Conservation (phyloP, 345 rosid genomes). For the Melaleuca quinquenervia region DNA sequence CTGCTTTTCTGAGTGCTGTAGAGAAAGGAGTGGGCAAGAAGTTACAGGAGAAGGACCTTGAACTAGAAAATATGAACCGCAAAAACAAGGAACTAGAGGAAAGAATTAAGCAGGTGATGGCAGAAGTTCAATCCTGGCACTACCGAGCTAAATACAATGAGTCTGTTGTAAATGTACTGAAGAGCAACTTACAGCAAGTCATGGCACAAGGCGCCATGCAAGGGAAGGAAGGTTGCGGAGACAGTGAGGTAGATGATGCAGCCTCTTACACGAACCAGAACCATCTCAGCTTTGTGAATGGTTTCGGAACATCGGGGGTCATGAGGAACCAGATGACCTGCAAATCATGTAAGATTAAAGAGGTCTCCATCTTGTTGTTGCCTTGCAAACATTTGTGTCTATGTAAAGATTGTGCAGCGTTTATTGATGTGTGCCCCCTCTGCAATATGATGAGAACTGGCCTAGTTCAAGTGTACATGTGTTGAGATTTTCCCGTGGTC, state of each 20-base stretch:
- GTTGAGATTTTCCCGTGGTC: slow-evolving; percentile 2
- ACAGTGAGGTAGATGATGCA: slow-evolving; percentile 56
- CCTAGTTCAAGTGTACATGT: slow-evolving; percentile 33
- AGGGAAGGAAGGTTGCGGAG: slow-evolving; percentile 68
- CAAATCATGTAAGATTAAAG: slow-evolving; percentile 40
- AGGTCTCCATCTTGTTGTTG: slow-evolving; percentile 41
- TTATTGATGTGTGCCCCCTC: slow-evolving; percentile 39
- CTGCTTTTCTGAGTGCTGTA: slow-evolving; percentile 36
- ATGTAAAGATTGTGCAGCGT: slow-evolving; percentile 56
- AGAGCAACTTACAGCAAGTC: slow-evolving; percentile 55
- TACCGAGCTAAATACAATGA: slow-evolving; percentile 61
- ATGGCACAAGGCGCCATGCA: slow-evolving; percentile 34
- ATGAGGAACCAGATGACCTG: slow-evolving; percentile 26
- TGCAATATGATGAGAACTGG: slow-evolving; percentile 45
- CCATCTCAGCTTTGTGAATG: slow-evolving; percentile 6
- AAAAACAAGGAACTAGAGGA: slow-evolving; percentile 58
- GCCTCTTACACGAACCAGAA: slow-evolving; percentile 37
- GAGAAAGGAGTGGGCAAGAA: slow-evolving; percentile 50
- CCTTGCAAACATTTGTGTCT: slow-evolving; percentile 68
- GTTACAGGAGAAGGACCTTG: slow-evolving; percentile 51
- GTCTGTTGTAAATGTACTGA: slow-evolving; percentile 46
- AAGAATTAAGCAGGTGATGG: slow-evolving; percentile 38
- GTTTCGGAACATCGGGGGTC: slow-evolving; percentile 6
- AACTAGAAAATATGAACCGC: slow-evolving; percentile 45
- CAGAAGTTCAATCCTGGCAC: slow-evolving; percentile 63